These are phyloP conservation scores for Fusarium subtropicale DNA, from an alignment of 2,329 filamentous ascomycete genomes.

Conservation along the genomic window DNA sequence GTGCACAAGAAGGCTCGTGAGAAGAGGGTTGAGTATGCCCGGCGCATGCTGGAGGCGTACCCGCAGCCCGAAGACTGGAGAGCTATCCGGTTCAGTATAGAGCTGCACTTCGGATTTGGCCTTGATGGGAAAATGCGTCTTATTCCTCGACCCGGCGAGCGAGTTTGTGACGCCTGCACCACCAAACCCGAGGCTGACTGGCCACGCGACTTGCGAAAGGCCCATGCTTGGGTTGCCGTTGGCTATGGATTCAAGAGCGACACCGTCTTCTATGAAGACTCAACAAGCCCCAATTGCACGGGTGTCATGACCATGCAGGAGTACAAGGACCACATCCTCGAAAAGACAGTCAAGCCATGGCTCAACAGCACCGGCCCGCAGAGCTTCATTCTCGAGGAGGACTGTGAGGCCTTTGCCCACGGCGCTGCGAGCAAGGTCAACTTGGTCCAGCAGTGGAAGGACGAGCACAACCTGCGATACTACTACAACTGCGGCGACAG, in stretches of 20 bases:
- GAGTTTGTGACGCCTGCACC: constrained; percentile 48
- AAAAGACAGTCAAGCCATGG: constrained; percentile 52
- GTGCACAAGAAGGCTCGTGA: constrained; percentile 50
- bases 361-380: constrained; percentile 35
- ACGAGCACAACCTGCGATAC: constrained; percentile 48
- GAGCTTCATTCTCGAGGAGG: constrained; percentile 52
- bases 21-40: constrained; percentile 51
- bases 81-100: constrained; percentile 51
- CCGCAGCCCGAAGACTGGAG: constrained; percentile 51
- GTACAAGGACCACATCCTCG: constrained; percentile 52
- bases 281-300: constrained; percentile 49
- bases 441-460: constrained; percentile 53
- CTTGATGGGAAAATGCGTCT: constrained; percentile 53
- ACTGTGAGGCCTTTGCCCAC: constrained; percentile 52
- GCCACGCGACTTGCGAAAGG: constrained; percentile 51
- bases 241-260: constrained; percentile 55
- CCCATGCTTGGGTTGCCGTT: constrained; percentile 53
- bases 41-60: constrained; percentile 50
- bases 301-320: constrained; percentile 52
- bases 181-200: constrained; percentile 45
- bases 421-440: constrained; percentile 53
- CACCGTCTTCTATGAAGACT: constrained; percentile 53
- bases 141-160: constrained; percentile 52
- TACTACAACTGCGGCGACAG: constrained; percentile 54
- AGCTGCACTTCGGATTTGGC: constrained; percentile 55